These are phyloP conservation scores for Rubia balearica DNA, from an alignment of 305 asterid species.

Conservation along the genomic window DNA sequence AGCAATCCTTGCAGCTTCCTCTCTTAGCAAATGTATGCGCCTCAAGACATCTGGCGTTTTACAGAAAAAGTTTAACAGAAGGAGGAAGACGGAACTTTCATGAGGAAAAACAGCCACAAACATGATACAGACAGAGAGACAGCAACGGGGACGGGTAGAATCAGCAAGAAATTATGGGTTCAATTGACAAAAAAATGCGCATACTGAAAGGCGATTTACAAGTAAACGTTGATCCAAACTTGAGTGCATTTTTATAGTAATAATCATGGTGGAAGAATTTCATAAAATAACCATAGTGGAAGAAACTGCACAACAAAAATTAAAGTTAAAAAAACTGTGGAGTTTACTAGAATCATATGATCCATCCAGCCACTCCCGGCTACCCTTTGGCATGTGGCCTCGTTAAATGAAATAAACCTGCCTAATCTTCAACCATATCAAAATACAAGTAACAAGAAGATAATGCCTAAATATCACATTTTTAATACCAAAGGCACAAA, in stretches of 20 bases:
- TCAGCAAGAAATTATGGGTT: background rate
- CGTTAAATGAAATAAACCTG: background rate
- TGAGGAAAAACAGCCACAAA: background rate
- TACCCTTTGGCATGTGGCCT: background rate
- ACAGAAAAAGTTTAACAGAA: constrained; percentile 24
- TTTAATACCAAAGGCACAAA: background rate
- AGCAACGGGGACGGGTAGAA: background rate
- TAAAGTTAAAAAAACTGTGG: background rate
- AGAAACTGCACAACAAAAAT: background rate
- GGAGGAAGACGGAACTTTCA: background rate
- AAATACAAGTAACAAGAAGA: constrained; percentile 3
- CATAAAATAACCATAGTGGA: background rate
- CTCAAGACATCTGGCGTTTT: constrained; percentile 73
- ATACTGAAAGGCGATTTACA: background rate
- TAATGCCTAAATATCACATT: background rate
- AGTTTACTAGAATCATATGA: background rate
- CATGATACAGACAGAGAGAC: background rate
- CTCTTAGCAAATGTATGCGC: constrained; percentile 91
- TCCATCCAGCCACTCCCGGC: background rate
- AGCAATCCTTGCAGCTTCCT: constrained; percentile 91
- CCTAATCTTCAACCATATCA: background rate
- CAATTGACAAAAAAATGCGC: background rate
- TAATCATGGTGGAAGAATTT: background rate
- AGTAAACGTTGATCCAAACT: background rate
- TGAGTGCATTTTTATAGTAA: background rate